Conservation (phyloP, 2,329 filamentous ascomycete species). For the Aspergillus puulaauensis region DNA sequence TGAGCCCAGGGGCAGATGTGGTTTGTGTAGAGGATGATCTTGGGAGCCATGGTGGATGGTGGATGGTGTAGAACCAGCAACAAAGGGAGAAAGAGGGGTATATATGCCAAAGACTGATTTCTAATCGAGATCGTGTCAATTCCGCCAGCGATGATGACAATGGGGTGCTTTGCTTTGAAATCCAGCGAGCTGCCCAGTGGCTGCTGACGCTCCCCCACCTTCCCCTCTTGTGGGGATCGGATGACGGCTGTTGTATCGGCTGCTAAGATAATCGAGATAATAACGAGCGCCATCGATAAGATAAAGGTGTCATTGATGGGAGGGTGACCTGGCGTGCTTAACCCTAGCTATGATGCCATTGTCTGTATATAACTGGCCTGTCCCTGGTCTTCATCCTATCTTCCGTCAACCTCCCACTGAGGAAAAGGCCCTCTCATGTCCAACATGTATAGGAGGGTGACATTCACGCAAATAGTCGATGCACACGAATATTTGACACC, state of each 20-base stretch:
- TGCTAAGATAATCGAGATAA: too few species aligned
- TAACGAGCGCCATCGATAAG: not conserved
- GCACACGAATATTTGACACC: too few species aligned
- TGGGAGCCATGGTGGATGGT: slow-evolving; percentile 32
- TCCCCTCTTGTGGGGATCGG: not conserved
- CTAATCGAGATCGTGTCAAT: slow-evolving; percentile 2
- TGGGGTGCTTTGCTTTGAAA: not conserved
- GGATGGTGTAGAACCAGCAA: not conserved
- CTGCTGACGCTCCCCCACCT: not conserved
- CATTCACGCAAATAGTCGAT: too few species aligned
- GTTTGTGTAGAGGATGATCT: slow-evolving; percentile 70
- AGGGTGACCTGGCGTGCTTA: not conserved
- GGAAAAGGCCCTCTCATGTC: too few species aligned
- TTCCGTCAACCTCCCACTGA: too few species aligned
- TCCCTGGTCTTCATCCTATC: too few species aligned
- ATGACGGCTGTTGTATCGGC: too few species aligned
- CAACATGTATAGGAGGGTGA: too few species aligned
- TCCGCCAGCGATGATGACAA: not conserved
- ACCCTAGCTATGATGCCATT: not conserved
- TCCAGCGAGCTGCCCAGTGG: not conserved
- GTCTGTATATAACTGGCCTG: not conserved
- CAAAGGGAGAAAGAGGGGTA: not conserved
- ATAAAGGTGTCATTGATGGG: not conserved
- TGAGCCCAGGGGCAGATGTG: slow-evolving; percentile 71
- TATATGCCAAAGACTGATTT: not conserved